Evolutionary conservation across 169 alveolate genomes (phyloP), one percentile per base, ranked within the genome.

Genomic region (Cryptosporidium meleagridis): DNA sequence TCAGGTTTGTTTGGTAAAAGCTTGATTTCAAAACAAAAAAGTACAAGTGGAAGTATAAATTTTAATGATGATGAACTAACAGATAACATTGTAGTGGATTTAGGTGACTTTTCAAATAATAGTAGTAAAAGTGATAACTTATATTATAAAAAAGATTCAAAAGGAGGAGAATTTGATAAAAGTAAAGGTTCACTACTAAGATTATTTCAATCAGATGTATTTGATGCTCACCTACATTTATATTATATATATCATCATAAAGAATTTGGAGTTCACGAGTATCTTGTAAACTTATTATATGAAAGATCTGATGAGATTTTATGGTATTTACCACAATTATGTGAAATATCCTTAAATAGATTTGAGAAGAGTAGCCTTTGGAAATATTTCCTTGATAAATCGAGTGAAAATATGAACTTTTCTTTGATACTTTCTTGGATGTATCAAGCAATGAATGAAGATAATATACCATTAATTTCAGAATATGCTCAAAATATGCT

Each of bases 201-300:
- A 44, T 91, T 96, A 16, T 96, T 95, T 80, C 97, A 96, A 70
- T 95, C 96, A 67, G 98, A 96, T 75, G 95, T 94, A 70, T 96
- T 96, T 87, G 98, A 96, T 87, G 95, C 97, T 18, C 95, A 93
- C 59, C 92, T 96, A 70, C 98, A 96, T 87, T 91, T 96, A 91
- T 92, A 95, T 69, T 96, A 96, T 87, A 92, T 96, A 55, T 96
- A 92, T 67, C 96, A 95, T 84, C 93, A 93, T 75, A 94, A 93
- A 91, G 97, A 95, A 72, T 91, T 94, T 35, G 98, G 98, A 7
- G 96, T 95, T 26, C 98, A 96, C 80, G 97, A 96, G 52, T 96
- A 95, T 72, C 94, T 96, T 37, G 98, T 96, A 18, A 96, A 96
- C 89, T 85, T 95, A 48, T 94, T 96, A 33, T 96, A 96, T 72